Percentiles rank a stretch among this genome's conserved stretches.
Evolutionary conservation across 1,284 basidiomycete species (phyloP).

Genomic region (Boletus semigastroideus): DNA sequence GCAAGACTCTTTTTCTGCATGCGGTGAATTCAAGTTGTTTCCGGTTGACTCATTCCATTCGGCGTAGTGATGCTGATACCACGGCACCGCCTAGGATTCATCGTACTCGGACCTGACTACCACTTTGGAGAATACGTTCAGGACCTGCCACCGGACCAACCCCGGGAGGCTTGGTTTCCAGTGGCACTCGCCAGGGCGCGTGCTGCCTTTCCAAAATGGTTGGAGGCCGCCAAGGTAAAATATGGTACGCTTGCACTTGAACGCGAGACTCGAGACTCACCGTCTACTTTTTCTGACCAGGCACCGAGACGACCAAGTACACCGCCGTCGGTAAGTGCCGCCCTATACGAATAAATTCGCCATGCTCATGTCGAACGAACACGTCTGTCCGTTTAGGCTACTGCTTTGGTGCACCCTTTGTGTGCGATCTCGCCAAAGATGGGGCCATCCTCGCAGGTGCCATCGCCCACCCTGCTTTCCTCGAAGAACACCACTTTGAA

Average conservation of each 20-base stretch:
- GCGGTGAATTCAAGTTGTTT: slow-evolving; percentile 33
- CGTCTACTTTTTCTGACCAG: neutral
- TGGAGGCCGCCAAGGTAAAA: slow-evolving; percentile 17
- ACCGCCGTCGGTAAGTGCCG: slow-evolving; percentile 35
- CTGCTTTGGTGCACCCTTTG: slow-evolving; percentile 57
- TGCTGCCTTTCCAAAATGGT: slow-evolving; percentile 23
- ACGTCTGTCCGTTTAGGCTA: slow-evolving; percentile 40
- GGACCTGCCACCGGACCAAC: slow-evolving; percentile 7
- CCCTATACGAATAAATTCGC: too few relatives aligned
- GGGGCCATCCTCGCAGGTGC: slow-evolving; percentile 47
- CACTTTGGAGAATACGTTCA: slow-evolving; percentile 24
- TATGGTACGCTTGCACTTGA: slow-evolving; percentile 9
- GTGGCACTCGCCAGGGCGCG: slow-evolving; percentile 9
- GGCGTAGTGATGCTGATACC: neutral
- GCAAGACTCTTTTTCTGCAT: slow-evolving; percentile 51
- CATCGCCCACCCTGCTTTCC: slow-evolving; percentile 52
- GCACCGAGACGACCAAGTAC: slow-evolving; percentile 30
- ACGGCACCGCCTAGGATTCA: slow-evolving; percentile 17
- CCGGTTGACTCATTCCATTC: too few relatives aligned
- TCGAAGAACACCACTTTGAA: slow-evolving; percentile 53
- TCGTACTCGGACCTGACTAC: slow-evolving; percentile 32
- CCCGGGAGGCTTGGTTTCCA: slow-evolving; percentile 17
- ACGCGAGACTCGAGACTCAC: too few relatives aligned
- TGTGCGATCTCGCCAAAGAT: slow-evolving; percentile 43
- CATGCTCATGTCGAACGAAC: neutral